phyloP scores from a whole-genome alignment of 1,284 basidiomycete species.

The Sphagnurus paluster region DNA sequence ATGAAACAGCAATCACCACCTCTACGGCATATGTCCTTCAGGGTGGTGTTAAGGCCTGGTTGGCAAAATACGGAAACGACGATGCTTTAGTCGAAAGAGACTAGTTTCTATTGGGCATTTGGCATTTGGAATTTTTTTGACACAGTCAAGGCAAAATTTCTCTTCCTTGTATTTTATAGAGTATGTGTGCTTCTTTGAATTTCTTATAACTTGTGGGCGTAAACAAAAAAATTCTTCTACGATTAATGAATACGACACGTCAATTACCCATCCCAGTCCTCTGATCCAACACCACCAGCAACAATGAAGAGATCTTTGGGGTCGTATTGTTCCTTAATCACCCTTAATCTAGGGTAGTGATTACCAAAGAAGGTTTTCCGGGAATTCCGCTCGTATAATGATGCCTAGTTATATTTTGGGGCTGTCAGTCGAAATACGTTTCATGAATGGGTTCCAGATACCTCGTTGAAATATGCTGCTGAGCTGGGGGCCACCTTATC shows the following conservation, averaged over 20 bases:
- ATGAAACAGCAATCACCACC: conserved; percentile 19
- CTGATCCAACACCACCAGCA: conserved; percentile 42
- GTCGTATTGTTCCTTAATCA: conserved; percentile 46
- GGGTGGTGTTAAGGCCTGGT: conserved; percentile 31
- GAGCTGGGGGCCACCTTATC: conserved; percentile 24
- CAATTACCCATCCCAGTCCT: conserved; percentile 31
- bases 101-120: too few relatives aligned
- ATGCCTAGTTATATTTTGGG: too few relatives aligned
- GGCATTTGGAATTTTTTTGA: too few relatives aligned
- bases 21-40: conserved; percentile 29
- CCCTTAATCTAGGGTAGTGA: conserved; percentile 38
- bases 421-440: too few relatives aligned
- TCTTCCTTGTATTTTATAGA: too few relatives aligned
- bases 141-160: too few relatives aligned
- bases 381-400: conserved; percentile 38
- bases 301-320: conserved; percentile 43
- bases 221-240: too few relatives aligned
- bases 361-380: conserved; percentile 43
- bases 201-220: too few relatives aligned
- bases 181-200: too few relatives aligned
- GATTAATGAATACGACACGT: too few relatives aligned
- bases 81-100: conserved; percentile 22
- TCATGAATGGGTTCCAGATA: too few relatives aligned
- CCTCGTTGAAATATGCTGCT: too few relatives aligned
- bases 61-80: conserved; percentile 23